A percentile compares a stretch with the other conserved stretches of the same genome.
Conservation (phyloP, 2,329 filamentous ascomycete genomes). For the Phyllosticta paracitricarpa region DNA sequence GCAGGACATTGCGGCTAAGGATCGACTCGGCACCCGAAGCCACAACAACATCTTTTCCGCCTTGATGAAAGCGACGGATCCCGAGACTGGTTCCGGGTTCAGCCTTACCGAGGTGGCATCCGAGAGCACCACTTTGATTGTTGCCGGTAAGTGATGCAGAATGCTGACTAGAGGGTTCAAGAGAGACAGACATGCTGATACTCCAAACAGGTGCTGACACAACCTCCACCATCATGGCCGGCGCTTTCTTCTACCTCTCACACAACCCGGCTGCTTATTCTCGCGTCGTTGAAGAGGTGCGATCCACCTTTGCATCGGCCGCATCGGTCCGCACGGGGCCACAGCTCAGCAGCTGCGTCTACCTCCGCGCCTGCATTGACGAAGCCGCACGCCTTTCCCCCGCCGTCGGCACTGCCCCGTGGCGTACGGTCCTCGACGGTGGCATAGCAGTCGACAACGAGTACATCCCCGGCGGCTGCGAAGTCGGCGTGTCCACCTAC, state of each 20-base stretch:
- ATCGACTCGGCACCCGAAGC: neutral
- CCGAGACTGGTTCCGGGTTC: conserved; percentile 35
- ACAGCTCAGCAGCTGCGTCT: conserved; percentile 24
- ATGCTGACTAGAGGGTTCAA: neutral
- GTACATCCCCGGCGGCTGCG: conserved; percentile 26
- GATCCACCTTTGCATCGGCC: conserved; percentile 25
- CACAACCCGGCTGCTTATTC: conserved; percentile 28
- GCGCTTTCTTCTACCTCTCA: conserved; percentile 36
- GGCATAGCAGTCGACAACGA: conserved; percentile 18
- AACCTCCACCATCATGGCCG: conserved; percentile 33
- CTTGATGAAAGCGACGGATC: conserved; percentile 37
- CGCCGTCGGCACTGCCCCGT: conserved; percentile 29
- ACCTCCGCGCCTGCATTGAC: conserved; percentile 31
- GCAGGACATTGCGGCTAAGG: neutral
- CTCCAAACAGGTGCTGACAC: conserved; percentile 32
- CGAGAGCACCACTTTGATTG: conserved; percentile 41
- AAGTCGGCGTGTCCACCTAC: conserved; percentile 31
- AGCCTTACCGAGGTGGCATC: conserved; percentile 38
- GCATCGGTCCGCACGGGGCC: conserved; percentile 30
- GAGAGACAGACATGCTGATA: neutral
- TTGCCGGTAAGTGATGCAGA: conserved; percentile 22
- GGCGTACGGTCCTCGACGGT: conserved; percentile 26
- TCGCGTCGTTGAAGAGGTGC: conserved; percentile 25
- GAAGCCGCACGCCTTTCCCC: conserved; percentile 33
- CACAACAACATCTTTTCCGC: conserved; percentile 39